Conservation (phyloP, 352 stramenopile genomes). For the Thalassiosira hispida region DNA sequence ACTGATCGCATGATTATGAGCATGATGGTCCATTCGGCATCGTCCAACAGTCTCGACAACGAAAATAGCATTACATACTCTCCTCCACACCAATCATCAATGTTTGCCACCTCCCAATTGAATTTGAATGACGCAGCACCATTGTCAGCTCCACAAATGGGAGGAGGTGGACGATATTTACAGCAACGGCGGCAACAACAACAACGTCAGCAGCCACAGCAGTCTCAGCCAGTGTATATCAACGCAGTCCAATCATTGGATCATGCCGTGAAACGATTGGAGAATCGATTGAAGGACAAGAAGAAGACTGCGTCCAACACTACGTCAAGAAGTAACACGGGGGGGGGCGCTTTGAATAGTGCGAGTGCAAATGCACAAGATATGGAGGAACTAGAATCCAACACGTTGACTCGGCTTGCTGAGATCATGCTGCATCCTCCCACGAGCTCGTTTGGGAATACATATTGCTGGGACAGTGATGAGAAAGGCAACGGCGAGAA, state of each 20-base stretch:
- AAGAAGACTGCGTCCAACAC: constrained; percentile 1
- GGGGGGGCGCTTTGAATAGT: not conserved
- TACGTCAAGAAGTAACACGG: not conserved
- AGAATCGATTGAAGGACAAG: constrained; percentile 19
- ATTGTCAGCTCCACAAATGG: not conserved
- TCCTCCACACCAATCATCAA: no score
- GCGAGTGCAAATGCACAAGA: not conserved
- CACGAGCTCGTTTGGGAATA: not conserved
- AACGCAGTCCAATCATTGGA: constrained; percentile 33
- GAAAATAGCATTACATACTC: no score
- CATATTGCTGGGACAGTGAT: constrained; percentile 4
- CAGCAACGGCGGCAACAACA: constrained; percentile 1
- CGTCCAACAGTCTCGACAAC: no score
- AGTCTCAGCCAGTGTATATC: constrained; percentile 11
- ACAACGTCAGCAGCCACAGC: constrained; percentile 5
- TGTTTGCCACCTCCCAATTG: no score
- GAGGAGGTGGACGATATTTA: not conserved
- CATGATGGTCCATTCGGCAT: no score
- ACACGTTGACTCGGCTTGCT: constrained; percentile 27
- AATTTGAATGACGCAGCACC: no score
- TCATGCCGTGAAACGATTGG: constrained; percentile 37
- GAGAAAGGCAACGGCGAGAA: not conserved
- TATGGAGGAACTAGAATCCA: constrained; percentile 48
- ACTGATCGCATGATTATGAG: no score
- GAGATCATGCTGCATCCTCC: constrained; percentile 56